A percentile compares a stretch with the other conserved stretches of the same genome.
Evolutionary conservation across 345 rosid species (phyloP).

Genomic region (Kernera saxatilis): DNA sequence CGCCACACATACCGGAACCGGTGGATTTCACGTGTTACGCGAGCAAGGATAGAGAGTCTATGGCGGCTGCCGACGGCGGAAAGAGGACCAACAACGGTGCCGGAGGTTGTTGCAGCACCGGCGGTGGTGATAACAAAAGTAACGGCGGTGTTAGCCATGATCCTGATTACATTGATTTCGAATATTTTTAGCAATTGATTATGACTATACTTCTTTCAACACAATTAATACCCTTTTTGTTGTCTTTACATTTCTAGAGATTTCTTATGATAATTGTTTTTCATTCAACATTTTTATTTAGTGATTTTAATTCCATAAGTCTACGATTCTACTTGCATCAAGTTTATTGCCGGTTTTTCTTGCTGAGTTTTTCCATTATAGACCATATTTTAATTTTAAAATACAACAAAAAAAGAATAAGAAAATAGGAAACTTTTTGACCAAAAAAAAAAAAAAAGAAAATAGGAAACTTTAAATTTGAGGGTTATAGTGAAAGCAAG

Average conservation of each 20-base stretch:
- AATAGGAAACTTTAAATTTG: no score
- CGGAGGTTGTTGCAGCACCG: conserved; percentile 4
- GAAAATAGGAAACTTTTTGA: no score
- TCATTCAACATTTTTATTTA: neutral
- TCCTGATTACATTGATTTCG: conserved; percentile 50
- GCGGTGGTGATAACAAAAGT: conserved; percentile 9
- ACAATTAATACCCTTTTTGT: neutral
- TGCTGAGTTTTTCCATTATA: no score
- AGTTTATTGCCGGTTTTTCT: no score
- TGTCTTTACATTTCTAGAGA: neutral
- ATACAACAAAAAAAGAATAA: no score
- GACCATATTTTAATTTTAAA: no score
- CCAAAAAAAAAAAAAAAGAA: no score
- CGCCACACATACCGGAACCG: conserved; percentile 80
- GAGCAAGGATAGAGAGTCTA: conserved; percentile 40
- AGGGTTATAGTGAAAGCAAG: no score
- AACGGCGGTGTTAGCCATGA: conserved; percentile 28
- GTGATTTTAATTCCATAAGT: no score
- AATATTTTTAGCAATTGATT: conserved; percentile 42
- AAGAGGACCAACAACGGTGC: conserved; percentile 17
- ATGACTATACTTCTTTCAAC: neutral
- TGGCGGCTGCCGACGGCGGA: conserved; percentile 5
- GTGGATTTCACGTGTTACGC: conserved; percentile 58
- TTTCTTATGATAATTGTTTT: neutral
- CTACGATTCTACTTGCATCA: no score